Evolutionary conservation across 129 eudicot genomes (phyloP), one percentile per base, ranked within the genome.

Genomic region (Helichrysum umbraculigerum): DNA sequence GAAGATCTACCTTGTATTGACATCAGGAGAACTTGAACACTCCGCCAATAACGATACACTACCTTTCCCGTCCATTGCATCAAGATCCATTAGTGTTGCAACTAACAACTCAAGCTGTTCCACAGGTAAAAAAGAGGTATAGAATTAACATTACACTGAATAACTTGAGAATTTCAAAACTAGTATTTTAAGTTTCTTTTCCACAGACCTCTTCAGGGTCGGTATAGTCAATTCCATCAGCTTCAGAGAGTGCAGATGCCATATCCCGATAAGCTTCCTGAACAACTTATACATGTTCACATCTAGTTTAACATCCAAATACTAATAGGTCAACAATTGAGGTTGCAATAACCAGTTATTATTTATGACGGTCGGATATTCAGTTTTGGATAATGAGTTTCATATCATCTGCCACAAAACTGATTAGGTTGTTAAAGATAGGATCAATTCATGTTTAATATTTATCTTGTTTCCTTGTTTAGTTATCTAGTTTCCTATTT

Each of bases 21-120:
- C 99, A 74, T 95, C 97, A 34, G 97, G 99, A 68, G 99, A 95
- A 72, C 86, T 91, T 69, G 96, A 95, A 79, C 93, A 89, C 81
- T 95, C 97, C 6, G 90, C 97, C 87, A 91, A 80, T 64, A 91
- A 83, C 0, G 96, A 89, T 16, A 87, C 97, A 71, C 97, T 95
- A 22, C 96, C 88, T 89, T 95, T 95, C 61, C 97, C 90, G 76
- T 95, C 99, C 97, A 95, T 91, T 54, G 99, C 99, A 86, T 95
- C 97, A 29, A 95, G 97, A 90, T 95, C 97, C 66, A 91, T 91
- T 52, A 95, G 89, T 78, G 99, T 85, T 60, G 97, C 85, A 83
- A 95, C 85, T 83, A 95, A 84, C 81, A 95, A 79, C 84, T 95
- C 99, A 22, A 95, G 97, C 99, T 95, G 91, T 37, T 70, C 80